A percentile compares a stretch with the other conserved stretches of the same genome.
phyloP scores from a whole-genome alignment of 192 early-diverging fungal genomes.

The Chytriomyces hyalinus region DNA sequence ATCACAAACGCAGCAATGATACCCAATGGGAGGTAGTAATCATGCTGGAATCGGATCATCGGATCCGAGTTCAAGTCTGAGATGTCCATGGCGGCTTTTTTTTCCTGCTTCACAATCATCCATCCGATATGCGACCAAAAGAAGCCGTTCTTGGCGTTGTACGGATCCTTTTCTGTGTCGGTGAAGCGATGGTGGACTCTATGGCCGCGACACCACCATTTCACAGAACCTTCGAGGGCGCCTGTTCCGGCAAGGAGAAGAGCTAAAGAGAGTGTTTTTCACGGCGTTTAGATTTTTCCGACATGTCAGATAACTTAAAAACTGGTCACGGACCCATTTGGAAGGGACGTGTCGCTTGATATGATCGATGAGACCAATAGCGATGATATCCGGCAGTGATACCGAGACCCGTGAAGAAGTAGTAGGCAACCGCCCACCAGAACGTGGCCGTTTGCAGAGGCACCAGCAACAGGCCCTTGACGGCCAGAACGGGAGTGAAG shows the following conservation, averaged over 20 bases:
- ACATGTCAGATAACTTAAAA: too few relatives aligned
- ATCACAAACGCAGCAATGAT: conserved; percentile 74
- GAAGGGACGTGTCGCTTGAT: conserved; percentile 47
- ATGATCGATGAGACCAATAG: conserved; percentile 57
- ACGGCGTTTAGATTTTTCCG: too few relatives aligned
- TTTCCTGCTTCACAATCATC: conserved; percentile 53
- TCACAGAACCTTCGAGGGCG: conserved; percentile 44
- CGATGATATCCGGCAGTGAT: conserved; percentile 71
- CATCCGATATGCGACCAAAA: conserved; percentile 60
- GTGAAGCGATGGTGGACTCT: conserved; percentile 28
- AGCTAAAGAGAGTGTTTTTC: not conserved
- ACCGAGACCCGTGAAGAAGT: conserved; percentile 77
- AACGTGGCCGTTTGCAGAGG: conserved; percentile 72
- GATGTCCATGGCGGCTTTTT: conserved; percentile 47
- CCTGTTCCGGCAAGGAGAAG: conserved; percentile 26
- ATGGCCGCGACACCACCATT: conserved; percentile 57
- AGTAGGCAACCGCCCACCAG: conserved; percentile 71
- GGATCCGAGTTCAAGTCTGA: conserved; percentile 55
- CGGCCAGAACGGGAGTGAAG: conserved; percentile 72
- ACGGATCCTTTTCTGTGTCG: conserved; percentile 51
- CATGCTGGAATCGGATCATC: conserved; percentile 54
- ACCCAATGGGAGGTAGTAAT: conserved; percentile 49
- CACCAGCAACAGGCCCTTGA: conserved; percentile 81
- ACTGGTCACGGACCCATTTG: not conserved
- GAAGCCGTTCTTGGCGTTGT: conserved; percentile 56